A percentile compares a stretch with the other conserved stretches of the same genome.
phyloP scores from a whole-genome alignment of 2,329 filamentous ascomycete species.

The Claviceps capensis region DNA sequence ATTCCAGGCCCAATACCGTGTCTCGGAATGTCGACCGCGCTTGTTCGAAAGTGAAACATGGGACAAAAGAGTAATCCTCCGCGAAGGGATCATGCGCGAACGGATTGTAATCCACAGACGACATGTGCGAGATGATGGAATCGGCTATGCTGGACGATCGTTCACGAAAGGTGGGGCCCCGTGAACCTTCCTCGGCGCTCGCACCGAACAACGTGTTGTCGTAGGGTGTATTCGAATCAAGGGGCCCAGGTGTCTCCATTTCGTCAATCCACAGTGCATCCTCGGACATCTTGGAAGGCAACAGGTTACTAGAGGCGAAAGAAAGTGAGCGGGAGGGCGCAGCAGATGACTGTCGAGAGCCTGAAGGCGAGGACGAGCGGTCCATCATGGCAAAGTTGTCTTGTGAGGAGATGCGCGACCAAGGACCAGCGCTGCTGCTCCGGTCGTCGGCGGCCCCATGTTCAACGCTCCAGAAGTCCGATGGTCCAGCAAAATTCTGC shows the following conservation, averaged over 20 bases:
- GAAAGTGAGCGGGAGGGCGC: conserved; percentile 36
- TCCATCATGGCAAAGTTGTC: conserved; percentile 26
- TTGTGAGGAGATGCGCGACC: conserved; percentile 28
- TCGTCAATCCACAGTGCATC: conserved; percentile 32
- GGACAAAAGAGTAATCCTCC: conserved; percentile 86
- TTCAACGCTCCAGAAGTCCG: conserved; percentile 74
- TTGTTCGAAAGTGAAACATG: conserved; percentile 76
- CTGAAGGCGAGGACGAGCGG: conserved; percentile 22
- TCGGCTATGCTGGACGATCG: conserved; percentile 71
- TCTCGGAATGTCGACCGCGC: conserved; percentile 80
- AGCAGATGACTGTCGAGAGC: conserved; percentile 29
- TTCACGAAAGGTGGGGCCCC: conserved; percentile 41
- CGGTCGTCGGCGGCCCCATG: conserved; percentile 50
- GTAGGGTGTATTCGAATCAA: conserved; percentile 41
- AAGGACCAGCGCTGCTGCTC: conserved; percentile 23
- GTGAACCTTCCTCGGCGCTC: conserved; percentile 45
- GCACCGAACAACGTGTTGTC: conserved; percentile 69
- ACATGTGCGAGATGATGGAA: conserved; percentile 59
- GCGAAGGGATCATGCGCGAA: conserved; percentile 53
- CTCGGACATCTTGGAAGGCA: conserved; percentile 21
- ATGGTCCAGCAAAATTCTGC: conserved; percentile 34
- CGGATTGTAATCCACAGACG: conserved; percentile 45
- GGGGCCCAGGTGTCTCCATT: conserved; percentile 37
- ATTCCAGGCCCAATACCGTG: conserved; percentile 84
- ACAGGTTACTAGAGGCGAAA: conserved; percentile 21